These are phyloP conservation scores for Chrysosporium queenslandicum DNA, from an alignment of 2,329 filamentous ascomycete species.

Conservation along the genomic window DNA sequence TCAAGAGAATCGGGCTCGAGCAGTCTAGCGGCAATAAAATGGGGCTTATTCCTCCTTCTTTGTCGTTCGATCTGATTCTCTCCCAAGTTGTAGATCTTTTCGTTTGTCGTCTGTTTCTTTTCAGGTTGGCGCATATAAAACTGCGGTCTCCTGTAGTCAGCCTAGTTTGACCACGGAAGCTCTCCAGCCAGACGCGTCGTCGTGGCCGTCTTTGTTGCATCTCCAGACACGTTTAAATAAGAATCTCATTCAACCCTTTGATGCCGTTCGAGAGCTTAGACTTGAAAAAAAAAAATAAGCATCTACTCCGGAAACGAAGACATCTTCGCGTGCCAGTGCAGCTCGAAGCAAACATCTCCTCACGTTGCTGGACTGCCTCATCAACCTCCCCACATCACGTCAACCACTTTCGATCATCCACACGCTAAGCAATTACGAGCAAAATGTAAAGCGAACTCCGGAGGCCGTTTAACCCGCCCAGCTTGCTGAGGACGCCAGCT, in stretches of 20 bases:
- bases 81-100: background rate
- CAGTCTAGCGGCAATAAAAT: background rate
- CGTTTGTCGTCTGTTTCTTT: background rate
- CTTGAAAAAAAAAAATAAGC: background rate
- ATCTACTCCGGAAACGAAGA: background rate
- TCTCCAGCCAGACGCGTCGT: background rate
- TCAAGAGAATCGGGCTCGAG: background rate
- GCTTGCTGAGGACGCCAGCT: background rate
- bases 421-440: background rate
- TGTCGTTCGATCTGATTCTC: conserved; percentile 5
- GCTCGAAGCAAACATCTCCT: conserved; percentile 1
- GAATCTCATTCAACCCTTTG: background rate
- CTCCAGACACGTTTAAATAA: too few species aligned
- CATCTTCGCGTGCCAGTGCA: background rate
- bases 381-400: background rate
- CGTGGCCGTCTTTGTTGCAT: too few species aligned
- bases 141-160: background rate
- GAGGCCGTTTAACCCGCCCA: background rate
- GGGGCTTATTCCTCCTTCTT: background rate
- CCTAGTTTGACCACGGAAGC: background rate
- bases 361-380: background rate
- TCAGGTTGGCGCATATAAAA: background rate
- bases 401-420: background rate
- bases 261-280: background rate
- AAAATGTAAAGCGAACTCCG: conserved; percentile 1